Base-by-base conservation (phyloP, 441 rosid genomes). In the Populus tomentosa region DNA sequence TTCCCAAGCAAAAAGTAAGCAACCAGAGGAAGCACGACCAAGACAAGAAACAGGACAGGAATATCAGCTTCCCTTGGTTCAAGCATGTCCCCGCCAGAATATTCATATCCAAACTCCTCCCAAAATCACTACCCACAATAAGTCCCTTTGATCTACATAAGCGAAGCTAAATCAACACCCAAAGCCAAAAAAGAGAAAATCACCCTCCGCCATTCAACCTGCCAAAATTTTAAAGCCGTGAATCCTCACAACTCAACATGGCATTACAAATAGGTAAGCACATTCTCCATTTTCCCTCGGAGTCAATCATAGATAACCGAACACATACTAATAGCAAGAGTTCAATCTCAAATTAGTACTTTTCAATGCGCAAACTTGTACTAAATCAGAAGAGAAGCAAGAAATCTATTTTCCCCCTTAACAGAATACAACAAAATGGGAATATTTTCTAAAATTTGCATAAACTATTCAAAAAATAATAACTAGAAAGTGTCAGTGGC, bases 31-130 rank as follows among this genome's bases (percentile, higher is more conserved):
- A 91, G 90, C 82, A 93, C 93, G 65, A 91, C 92, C 88, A 93
- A 86, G 82, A 93, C 90, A 79, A 93, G 85, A 85, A 93, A 90
- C 82, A 91, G 81, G 84, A 82, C 79, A 67, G 94, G 94, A 82
- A 93, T 74, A 82, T 91, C 94, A 80, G 90, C 90, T 87, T 87
- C 96, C 93, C 92, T 91, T 89, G 98, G 94, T 87, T 93, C 90
- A 64, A 93, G 96, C 98, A 93, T 93, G 91, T 86, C 92, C 92
- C 79, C 82, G 80, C 85, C 82, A 89, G 86, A 89, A 85, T 87
- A 84, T 88, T 91, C 96, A 93, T 93, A 86, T 86, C 98, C 94
- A 84, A 82, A 50, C 74, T 28, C 42, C 74, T 63, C 83, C 75
- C 82, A 65, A 68, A 78, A 70, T 77, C 46, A 77, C 67, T 56